Base-by-base conservation (phyloP, 441 rosid species). In the Biscutella laevigata region DNA sequence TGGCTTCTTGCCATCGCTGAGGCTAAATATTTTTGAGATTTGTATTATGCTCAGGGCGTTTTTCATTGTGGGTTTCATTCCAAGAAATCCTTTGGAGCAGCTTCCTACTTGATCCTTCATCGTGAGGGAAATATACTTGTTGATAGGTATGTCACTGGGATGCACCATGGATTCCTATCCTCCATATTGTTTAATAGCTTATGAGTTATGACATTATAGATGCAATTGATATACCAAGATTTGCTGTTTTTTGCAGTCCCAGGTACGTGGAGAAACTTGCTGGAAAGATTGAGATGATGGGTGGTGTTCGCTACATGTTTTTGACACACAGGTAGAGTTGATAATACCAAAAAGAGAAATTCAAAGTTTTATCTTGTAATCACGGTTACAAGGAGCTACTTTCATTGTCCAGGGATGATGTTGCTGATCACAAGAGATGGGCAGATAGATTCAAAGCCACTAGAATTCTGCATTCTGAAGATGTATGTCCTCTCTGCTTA, bases 21-120 rank as follows among this genome's bases (percentile, higher is more conserved):
- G 50, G 65, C 16, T 63, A 13, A 39, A 1, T 1, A 14, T 1
- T 13, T 9, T 19, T 19, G 45, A 28, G 14, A 12, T 35, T 33
- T 43, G 57, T 24, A 30, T 68, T 12, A 50, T 11, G 3, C 20
- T 54, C 74, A 81, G 88, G 88, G 81, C 3, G 71, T 81, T 28
- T 79, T 69, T 47, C 88, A 81, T 53, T 81, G 84, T 58, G 88
- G 88, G 7, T 79, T 78, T 65, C 88, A 81, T 71, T 78, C 88
- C 35, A 76, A 73, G 59, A 74, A 81, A 40, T 79, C 88, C 12
- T 81, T 15, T 0, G 88, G 88, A 59, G 88, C 88, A 49, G 35
- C 84, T 28, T 58, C 84, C 42, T 81, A 64, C 62, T 58, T 81
- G 71, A 77, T 81, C 14, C 55, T 79, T 58, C 84, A 47, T 30